phyloP scores from a whole-genome alignment of 495 filamentous ascomycete species.

The Penicillium turbatum region DNA sequence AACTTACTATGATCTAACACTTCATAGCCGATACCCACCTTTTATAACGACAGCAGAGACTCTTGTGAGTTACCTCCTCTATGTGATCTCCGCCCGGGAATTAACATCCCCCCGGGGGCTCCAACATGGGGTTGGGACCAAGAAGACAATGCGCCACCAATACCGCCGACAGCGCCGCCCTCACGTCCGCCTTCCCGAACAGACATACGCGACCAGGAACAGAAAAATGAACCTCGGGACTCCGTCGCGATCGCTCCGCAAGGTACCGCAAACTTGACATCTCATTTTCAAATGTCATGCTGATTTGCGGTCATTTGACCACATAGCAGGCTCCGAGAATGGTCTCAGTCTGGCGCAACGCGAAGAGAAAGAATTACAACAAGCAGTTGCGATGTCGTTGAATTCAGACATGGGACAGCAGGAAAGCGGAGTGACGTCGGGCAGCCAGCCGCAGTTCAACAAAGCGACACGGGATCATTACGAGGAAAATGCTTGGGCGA shows the following conservation, averaged over 20 bases:
- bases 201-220: constrained; percentile 40
- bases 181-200: constrained; percentile 68
- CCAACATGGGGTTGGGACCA: constrained; percentile 56
- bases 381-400: constrained; percentile 53
- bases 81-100: not conserved
- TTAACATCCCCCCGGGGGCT: constrained; percentile 3
- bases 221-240: constrained; percentile 10
- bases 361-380: constrained; percentile 55
- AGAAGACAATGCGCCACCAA: constrained; percentile 44
- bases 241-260: constrained; percentile 12
- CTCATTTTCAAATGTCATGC: constrained; percentile 8
- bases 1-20: constrained; percentile 7
- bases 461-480: constrained; percentile 71
- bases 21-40: constrained; percentile 14
- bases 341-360: constrained; percentile 46
- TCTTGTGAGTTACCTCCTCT: constrained; percentile 15
- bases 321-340: constrained; percentile 39
- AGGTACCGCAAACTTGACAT: constrained; percentile 12
- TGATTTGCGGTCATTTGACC: constrained; percentile 5
- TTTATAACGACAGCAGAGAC: constrained; percentile 22
- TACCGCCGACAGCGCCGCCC: constrained; percentile 48
- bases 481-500: constrained; percentile 69
- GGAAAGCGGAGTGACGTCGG: constrained; percentile 53
- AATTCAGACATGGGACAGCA: constrained; percentile 46
- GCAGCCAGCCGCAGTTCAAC: constrained; percentile 54